Conservation (phyloP, 2,329 filamentous ascomycete genomes). For the Apiospora malaysiana region DNA sequence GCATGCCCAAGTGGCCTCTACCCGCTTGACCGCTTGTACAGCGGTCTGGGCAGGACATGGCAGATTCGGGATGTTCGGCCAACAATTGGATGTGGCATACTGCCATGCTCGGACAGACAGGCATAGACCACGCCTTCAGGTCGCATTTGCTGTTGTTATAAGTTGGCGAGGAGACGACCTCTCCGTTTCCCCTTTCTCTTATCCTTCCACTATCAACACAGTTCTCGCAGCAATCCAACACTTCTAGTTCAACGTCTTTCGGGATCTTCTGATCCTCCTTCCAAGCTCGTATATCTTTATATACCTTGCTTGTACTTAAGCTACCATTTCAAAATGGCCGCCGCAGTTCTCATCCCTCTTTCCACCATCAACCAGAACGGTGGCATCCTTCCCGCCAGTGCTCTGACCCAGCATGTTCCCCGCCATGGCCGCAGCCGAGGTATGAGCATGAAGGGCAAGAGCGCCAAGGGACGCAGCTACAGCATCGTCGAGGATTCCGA, state of each 20-base stretch:
- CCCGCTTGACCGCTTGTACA: slow-evolving; percentile 15
- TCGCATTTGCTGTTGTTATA: neutral
- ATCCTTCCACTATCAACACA: neutral
- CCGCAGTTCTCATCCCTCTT: slow-evolving; percentile 42
- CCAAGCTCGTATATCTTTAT: slow-evolving; percentile 5
- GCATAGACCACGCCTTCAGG: neutral
- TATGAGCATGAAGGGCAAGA: slow-evolving; percentile 46
- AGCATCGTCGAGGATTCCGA: slow-evolving; percentile 49
- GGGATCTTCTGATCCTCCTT: neutral
- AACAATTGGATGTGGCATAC: neutral
- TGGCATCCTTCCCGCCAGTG: slow-evolving; percentile 44
- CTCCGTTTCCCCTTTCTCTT: neutral
- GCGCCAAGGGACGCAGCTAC: slow-evolving; percentile 44
- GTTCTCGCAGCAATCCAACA: neutral
- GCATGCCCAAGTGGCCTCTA: neutral
- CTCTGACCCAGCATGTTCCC: slow-evolving; percentile 40
- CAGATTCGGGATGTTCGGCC: neutral
- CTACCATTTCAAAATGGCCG: slow-evolving; percentile 37
- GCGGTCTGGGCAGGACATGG: neutral
- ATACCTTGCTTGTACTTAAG: slow-evolving; percentile 6
- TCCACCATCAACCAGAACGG: slow-evolving; percentile 43
- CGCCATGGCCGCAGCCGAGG: slow-evolving; percentile 47
- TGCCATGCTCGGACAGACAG: neutral
- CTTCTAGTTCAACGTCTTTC: too few relatives aligned
- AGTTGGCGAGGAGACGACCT: slow-evolving; percentile 4